These are phyloP conservation scores for Anethum foeniculum DNA, from an alignment of 140 eudicot species.

Conservation along the genomic window DNA sequence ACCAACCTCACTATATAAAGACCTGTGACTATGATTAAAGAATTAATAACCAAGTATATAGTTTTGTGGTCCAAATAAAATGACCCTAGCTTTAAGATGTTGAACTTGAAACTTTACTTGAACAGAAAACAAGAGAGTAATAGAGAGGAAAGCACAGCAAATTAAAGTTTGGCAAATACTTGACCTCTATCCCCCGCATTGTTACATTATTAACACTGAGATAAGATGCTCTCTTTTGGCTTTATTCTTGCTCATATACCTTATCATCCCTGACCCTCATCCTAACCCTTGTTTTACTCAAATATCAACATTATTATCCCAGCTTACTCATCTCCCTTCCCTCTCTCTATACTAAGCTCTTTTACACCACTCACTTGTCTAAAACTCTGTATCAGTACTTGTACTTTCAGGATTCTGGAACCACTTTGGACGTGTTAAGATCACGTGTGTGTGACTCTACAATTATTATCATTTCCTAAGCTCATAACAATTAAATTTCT, in stretches of 20 bases:
- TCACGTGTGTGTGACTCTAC: too few species aligned
- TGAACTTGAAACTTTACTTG: background rate
- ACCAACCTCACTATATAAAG: background rate
- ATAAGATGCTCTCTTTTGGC: constrained; percentile 38
- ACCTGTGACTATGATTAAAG: too few species aligned
- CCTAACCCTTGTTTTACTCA: background rate
- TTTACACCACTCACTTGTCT: too few species aligned
- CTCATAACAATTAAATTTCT: too few species aligned
- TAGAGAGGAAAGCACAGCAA: background rate
- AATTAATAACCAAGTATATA: too few species aligned
- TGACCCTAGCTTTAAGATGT: background rate
- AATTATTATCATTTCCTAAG: too few species aligned
- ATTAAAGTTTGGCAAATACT: constrained; percentile 38
- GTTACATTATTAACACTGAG: constrained; percentile 24
- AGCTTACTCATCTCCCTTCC: too few species aligned
- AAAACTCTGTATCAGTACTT: too few species aligned
- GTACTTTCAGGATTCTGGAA: too few species aligned
- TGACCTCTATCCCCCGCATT: constrained; percentile 34
- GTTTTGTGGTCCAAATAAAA: background rate
- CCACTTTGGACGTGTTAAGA: too few species aligned
- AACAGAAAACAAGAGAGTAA: background rate
- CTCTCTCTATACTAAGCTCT: too few species aligned
- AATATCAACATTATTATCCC: background rate
- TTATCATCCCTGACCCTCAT: background rate
- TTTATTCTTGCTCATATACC: constrained; percentile 17